Percentiles rank a stretch among this genome's conserved stretches.
phyloP scores from a whole-genome alignment of 1,284 basidiomycete species.

The Cryptococcus wingfieldii region DNA sequence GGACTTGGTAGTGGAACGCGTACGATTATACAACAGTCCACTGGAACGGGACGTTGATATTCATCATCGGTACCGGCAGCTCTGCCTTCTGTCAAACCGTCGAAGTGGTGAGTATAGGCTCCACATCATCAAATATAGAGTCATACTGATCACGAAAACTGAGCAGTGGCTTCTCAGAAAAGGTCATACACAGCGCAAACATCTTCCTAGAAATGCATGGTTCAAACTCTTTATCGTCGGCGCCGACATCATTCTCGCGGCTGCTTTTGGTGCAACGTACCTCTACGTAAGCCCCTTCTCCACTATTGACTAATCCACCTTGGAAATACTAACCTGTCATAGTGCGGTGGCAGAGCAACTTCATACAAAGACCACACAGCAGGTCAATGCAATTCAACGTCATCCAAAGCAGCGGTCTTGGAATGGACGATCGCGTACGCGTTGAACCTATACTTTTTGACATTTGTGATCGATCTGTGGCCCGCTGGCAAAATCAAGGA shows the following conservation, averaged over 20 bases:
- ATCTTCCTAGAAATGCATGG: conserved; percentile 50
- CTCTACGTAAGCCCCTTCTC: conserved; percentile 25
- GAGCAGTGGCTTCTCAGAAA: conserved; percentile 43
- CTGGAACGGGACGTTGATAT: conserved; percentile 52
- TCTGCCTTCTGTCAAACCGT: conserved; percentile 52
- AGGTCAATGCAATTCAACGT: conserved; percentile 45
- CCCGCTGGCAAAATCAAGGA: conserved; percentile 44
- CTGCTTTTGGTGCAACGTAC: conserved; percentile 51
- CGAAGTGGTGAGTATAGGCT: conserved; percentile 46
- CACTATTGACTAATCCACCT: not conserved
- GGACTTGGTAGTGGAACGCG: conserved; percentile 40
- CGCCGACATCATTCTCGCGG: conserved; percentile 47
- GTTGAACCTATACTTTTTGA: conserved; percentile 46
- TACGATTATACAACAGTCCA: conserved; percentile 50
- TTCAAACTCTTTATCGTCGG: conserved; percentile 50
- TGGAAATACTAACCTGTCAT: not conserved
- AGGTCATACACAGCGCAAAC: conserved; percentile 48
- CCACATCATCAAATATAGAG: no score
- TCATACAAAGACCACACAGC: conserved; percentile 17
- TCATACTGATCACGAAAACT: not conserved
- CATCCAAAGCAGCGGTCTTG: conserved; percentile 48
- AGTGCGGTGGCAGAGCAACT: conserved; percentile 31
- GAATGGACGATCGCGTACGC: conserved; percentile 51
- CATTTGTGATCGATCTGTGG: conserved; percentile 40
- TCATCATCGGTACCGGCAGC: conserved; percentile 51